Evolutionary conservation across 495 filamentous ascomycete species (phyloP).

Genomic region (Penicillium psychrofluorescens): DNA sequence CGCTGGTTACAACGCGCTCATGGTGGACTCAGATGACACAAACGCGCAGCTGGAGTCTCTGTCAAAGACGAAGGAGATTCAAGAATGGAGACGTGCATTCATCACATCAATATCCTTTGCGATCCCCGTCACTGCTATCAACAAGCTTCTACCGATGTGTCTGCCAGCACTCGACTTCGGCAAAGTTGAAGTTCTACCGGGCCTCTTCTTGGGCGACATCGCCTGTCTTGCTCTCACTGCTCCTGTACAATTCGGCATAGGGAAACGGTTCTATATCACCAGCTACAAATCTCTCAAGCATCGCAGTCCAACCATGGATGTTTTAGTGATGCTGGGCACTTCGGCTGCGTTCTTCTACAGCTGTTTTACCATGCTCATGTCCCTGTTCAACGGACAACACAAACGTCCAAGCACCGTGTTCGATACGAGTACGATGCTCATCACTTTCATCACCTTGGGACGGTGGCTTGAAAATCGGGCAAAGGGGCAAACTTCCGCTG

Average conservation of each 20-base stretch:
- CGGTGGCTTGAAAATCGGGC: conserved; percentile 91
- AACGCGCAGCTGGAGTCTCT: conserved; percentile 95
- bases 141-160: conserved; percentile 84
- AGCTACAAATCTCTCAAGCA: conserved; percentile 90
- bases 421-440: conserved; percentile 97
- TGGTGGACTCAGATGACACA: conserved; percentile 89
- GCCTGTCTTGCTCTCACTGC: conserved; percentile 76
- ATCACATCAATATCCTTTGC: conserved; percentile 69
- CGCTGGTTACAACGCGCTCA: conserved; percentile 75
- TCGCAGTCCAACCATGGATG: conserved; percentile 92
- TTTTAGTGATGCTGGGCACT: conserved; percentile 88
- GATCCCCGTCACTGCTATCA: conserved; percentile 83
- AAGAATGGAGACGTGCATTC: conserved; percentile 82
- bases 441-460: conserved; percentile 90
- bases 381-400: conserved; percentile 62
- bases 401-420: conserved; percentile 79
- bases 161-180: conserved; percentile 69
- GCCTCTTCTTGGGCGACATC: conserved; percentile 82
- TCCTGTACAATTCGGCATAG: conserved; percentile 94
- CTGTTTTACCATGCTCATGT: conserved; percentile 77
- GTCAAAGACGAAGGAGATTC: conserved; percentile 92
- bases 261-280: conserved; percentile 82
- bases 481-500: conserved; percentile 94
- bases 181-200: conserved; percentile 52
- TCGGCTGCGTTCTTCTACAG: conserved; percentile 99